These are phyloP conservation scores for Neurospora tetrasperma DNA, from an alignment of 495 filamentous ascomycete genomes.

Conservation along the genomic window DNA sequence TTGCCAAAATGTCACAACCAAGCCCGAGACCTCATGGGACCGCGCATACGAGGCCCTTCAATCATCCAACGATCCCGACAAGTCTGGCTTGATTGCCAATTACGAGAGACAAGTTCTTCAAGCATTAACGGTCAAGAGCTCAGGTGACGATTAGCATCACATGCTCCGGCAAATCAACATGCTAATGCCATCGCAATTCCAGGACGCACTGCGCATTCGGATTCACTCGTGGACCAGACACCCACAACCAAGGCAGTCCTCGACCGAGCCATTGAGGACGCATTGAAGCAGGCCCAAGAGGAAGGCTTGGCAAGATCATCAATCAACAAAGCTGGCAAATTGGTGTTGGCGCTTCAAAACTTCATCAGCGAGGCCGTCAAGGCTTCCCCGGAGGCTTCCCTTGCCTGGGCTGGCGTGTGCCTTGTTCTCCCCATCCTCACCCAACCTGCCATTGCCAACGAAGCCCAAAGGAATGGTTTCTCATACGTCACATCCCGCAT, in stretches of 20 bases:
- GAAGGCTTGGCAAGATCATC: background rate
- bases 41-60: background rate
- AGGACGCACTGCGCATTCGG: background rate
- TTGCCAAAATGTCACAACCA: background rate
- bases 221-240: background rate
- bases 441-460: constrained; percentile 9
- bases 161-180: background rate
- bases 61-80: background rate
- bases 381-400: constrained; percentile 14
- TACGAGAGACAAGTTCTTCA: background rate
- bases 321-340: constrained; percentile 5
- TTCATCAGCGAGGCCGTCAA: constrained; percentile 14
- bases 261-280: background rate
- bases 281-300: background rate
- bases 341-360: constrained; percentile 7
- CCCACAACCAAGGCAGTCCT: background rate
- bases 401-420: constrained; percentile 18
- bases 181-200: background rate
- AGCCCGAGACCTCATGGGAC: background rate
- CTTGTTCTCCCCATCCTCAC: constrained; percentile 18
- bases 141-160: background rate
- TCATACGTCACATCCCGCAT: constrained; percentile 18
- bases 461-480: constrained; percentile 15
- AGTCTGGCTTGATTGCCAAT: background rate
- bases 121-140: rapidly evolving